Base-by-base conservation (phyloP, 768 basidiomycete genomes). In the Leucosporidium yakuticum region DNA sequence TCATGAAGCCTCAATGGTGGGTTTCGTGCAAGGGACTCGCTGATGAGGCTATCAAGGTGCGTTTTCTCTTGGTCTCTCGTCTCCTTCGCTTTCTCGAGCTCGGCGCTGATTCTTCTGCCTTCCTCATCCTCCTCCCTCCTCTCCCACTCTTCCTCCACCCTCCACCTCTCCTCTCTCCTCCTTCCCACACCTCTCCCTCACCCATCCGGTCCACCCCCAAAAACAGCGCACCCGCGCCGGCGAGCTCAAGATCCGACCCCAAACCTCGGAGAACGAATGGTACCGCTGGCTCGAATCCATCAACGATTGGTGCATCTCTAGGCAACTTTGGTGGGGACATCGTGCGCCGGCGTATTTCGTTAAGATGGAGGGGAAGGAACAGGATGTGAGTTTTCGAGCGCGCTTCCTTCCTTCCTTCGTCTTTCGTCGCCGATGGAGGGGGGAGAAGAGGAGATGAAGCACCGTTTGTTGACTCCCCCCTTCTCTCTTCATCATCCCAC, bases 1-100 rank as follows among this genome's bases (percentile, higher is more conserved):
- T 97, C 27, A 81, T 98, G 75, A 98, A 96, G 79, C 96, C 96
- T 0, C 96, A 99, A 77, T 99, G 96, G 96, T 99, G 95, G 94
- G 88, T 99, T 47, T 86, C 87, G 78, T 95, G 93, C 81, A 86
- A 90, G 78, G 88, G 88, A 1, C 81, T 98, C 61, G 93, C 95
- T 0, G 88, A 91, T 62, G 90, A 93, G 75, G 91, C 90, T 8
- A 83, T 95, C 77, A 86, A 87, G 82, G 93, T 90, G 39, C 73
- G 60, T 77, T 59, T 44, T 12, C 31, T n/a, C 25, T 44, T 15
- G 7, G 29, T 25, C n/a, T 60, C 17, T 34, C 56, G 48, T 7
- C 14, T 44, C 39, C 39, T 44, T 15, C 14, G 39, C 39, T 8
- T 15, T 15, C 59, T 44, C 39, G 39, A 44, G 39, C 14, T 44